Percentiles rank a stretch among this genome's conserved stretches.
Evolutionary conservation across 148 eudicot genomes (phyloP).

Genomic region (Nepenthes gracilis): DNA sequence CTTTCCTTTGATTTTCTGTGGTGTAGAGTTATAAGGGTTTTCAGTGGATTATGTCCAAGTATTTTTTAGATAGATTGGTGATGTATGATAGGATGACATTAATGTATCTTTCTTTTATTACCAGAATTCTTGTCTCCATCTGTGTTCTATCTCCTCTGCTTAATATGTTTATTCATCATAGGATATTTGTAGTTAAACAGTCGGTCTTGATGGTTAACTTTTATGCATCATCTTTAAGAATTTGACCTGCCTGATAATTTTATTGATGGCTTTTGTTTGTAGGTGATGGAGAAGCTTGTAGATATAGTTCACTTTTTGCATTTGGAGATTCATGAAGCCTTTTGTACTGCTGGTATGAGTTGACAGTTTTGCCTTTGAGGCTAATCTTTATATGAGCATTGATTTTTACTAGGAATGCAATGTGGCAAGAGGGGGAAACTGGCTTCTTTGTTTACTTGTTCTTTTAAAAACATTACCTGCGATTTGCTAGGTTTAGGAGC

Average conservation of each 20-base stretch:
- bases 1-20: too few species aligned
- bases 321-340: conserved; percentile 82
- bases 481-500: neutral
- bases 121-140: too few species aligned
- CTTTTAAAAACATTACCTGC: neutral
- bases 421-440: neutral
- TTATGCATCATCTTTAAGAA: neutral
- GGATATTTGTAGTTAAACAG: too few species aligned
- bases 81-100: too few species aligned
- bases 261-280: conserved; percentile 9
- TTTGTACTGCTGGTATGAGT: conserved; percentile 67
- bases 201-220: neutral
- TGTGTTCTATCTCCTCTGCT: too few species aligned
- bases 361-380: conserved; percentile 4
- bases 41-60: too few species aligned
- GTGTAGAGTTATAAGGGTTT: too few species aligned
- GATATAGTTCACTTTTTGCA: conserved; percentile 80
- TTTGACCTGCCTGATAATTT: conserved; percentile 1
- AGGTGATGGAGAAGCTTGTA: conserved; percentile 99
- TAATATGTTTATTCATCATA: too few species aligned
- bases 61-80: too few species aligned
- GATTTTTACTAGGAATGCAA: too few species aligned
- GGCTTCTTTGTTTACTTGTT: neutral
- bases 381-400: neutral
- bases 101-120: too few species aligned